Conservation (phyloP, 345 rosid species). For the Rhodomyrtus tomentosa region DNA sequence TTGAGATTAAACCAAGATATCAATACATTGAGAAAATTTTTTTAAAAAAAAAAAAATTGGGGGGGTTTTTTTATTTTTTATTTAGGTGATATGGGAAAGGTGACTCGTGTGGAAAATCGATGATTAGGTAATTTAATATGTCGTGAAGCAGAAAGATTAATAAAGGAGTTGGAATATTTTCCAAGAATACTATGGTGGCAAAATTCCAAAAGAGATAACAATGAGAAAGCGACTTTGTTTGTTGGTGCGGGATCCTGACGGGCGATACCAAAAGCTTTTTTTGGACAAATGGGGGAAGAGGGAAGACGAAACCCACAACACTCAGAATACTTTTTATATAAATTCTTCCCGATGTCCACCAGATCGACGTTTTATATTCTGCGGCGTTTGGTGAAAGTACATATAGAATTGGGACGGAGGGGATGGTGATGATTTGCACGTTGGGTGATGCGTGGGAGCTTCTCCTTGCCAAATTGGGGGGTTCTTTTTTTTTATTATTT, state of each 20-base stretch:
- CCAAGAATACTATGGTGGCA: neutral
- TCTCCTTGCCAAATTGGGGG: too few relatives aligned
- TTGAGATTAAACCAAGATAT: too few relatives aligned
- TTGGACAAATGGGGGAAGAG: neutral
- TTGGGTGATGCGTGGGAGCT: neutral
- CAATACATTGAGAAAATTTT: too few relatives aligned
- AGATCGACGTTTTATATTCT: neutral
- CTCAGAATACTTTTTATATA: neutral
- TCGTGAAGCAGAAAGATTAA: neutral
- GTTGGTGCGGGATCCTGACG: neutral
- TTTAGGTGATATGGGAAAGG: too few relatives aligned
- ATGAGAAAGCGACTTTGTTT: neutral
- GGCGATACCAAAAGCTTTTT: neutral
- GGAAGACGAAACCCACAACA: neutral
- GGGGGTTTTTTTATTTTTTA: too few relatives aligned
- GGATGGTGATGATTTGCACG: neutral
- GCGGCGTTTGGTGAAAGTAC: neutral
- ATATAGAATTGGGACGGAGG: neutral
- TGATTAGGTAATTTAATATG: too few relatives aligned
- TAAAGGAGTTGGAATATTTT: neutral
- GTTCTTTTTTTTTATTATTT: too few relatives aligned
- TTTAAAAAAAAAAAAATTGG: too few relatives aligned
- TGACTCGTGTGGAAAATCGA: too few relatives aligned
- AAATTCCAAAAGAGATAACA: neutral
- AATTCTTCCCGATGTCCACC: neutral